These are phyloP conservation scores for Paecilomyces formosus DNA, from an alignment of 2,329 filamentous ascomycete species.

Conservation along the genomic window DNA sequence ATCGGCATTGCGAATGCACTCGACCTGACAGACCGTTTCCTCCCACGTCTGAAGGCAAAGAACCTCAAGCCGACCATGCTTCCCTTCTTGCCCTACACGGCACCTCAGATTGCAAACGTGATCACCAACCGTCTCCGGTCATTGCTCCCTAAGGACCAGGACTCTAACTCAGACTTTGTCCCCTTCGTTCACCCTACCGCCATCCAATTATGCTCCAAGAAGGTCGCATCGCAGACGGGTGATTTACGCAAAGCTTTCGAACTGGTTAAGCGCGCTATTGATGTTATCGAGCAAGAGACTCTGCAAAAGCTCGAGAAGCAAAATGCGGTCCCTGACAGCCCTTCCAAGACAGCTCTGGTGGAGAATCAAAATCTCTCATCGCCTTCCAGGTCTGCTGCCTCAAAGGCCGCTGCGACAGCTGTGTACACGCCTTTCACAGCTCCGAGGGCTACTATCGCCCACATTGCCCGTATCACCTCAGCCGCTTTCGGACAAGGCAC, in stretches of 20 bases:
- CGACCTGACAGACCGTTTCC: conserved; percentile 88
- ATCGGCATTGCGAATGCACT: conserved; percentile 94
- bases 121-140: conserved; percentile 76
- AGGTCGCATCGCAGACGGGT: conserved; percentile 88
- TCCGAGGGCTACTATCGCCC: conserved; percentile 79
- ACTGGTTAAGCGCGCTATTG: conserved; percentile 81
- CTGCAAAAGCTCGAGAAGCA: conserved; percentile 62
- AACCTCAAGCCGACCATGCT: conserved; percentile 85
- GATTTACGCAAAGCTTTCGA: conserved; percentile 94
- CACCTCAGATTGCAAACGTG: conserved; percentile 77
- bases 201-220: conserved; percentile 88
- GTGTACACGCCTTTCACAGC: conserved; percentile 68
- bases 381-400: conserved; percentile 31
- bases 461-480: conserved; percentile 86
- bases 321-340: conserved; percentile 48
- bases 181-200: conserved; percentile 92
- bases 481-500: conserved; percentile 87
- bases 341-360: conserved; percentile 67
- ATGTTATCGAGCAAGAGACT: conserved; percentile 80
- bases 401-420: conserved; percentile 36
- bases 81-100: conserved; percentile 87
- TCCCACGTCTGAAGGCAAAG: conserved; percentile 85
- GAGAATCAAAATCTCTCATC: conserved; percentile 71
- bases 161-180: conserved; percentile 50
- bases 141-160: conserved; percentile 48